Evolutionary conservation across 768 basidiomycete species (phyloP).

Genomic region (Guyanaporus albipodus): DNA sequence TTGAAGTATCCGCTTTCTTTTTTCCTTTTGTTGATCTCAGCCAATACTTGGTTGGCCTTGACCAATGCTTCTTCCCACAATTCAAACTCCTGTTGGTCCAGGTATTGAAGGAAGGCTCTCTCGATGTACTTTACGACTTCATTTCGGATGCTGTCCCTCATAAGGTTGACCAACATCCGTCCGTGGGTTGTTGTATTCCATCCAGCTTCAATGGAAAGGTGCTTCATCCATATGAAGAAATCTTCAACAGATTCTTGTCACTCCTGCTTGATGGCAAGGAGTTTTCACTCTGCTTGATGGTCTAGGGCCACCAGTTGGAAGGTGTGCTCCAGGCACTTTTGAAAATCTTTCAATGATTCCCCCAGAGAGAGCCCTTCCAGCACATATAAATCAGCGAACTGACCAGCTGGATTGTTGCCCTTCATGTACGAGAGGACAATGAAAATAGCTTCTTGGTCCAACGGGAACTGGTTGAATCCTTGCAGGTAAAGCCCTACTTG

Average conservation of each 20-base stretch:
- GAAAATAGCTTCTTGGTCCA: not conserved
- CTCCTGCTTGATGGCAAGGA: not conserved
- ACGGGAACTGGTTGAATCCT: not conserved
- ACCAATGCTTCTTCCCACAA: too few species aligned
- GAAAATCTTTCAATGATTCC: too few species aligned
- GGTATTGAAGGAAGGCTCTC: not conserved
- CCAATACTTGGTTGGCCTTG: too few species aligned
- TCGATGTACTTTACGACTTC: not conserved
- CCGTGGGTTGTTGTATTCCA: not conserved
- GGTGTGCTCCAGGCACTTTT: not conserved
- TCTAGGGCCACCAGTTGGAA: not conserved
- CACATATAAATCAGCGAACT: not conserved
- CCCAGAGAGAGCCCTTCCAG: too few species aligned
- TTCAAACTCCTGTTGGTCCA: not conserved
- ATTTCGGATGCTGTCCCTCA: not conserved
- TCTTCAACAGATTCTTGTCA: not conserved
- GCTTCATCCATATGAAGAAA: not conserved
- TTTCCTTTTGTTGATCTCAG: too few species aligned
- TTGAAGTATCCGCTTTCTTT: too few species aligned
- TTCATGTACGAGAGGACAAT: not conserved
- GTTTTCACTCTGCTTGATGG: not conserved
- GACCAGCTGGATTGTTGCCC: not conserved
- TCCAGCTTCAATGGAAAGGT: not conserved
- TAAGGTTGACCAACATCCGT: not conserved
- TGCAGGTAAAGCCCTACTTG: not conserved